Conservation (phyloP, 2,329 filamentous ascomycete genomes). For the Penicillium sp. region DNA sequence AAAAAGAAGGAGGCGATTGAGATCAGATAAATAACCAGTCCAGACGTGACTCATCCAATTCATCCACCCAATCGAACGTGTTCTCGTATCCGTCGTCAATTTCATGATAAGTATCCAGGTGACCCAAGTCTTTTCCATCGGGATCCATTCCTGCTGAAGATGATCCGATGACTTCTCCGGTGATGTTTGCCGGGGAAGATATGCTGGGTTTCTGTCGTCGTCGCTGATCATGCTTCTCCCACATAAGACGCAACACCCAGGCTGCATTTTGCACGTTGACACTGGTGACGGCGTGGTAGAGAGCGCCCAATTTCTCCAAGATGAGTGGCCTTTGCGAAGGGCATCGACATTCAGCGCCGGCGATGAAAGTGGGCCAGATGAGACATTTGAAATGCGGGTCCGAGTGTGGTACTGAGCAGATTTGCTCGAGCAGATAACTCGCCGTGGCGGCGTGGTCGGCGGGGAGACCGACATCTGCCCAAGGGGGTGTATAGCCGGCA, state of each 20-base stretch:
- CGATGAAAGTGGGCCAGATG: conserved; percentile 42
- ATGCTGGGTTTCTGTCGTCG: conserved; percentile 10
- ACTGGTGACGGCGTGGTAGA: conserved; percentile 34
- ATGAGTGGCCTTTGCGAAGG: conserved; percentile 29
- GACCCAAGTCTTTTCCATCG: no score
- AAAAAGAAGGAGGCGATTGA: neutral
- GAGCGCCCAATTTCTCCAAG: conserved; percentile 27
- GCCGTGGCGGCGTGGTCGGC: conserved; percentile 26
- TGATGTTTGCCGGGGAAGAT: no score
- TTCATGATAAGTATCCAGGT: conserved; percentile 3
- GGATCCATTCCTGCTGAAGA: no score
- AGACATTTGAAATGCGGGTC: conserved; percentile 41
- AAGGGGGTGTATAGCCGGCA: conserved; percentile 19
- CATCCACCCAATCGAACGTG: conserved; percentile 38
- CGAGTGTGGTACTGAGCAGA: conserved; percentile 30
- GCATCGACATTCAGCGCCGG: conserved; percentile 35
- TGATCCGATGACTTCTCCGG: no score
- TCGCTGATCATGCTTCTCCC: conserved; percentile 35
- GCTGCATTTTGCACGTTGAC: conserved; percentile 38
- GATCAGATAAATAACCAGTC: conserved; percentile 39
- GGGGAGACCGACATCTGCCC: conserved; percentile 23
- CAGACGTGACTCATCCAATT: conserved; percentile 34
- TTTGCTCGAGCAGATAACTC: conserved; percentile 30
- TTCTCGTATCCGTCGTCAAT: conserved; percentile 25
- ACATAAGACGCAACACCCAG: conserved; percentile 37